A percentile compares a stretch with the other conserved stretches of the same genome.
Conservation (phyloP, 2,329 filamentous ascomycete genomes). For the Davidsoniella neocaledoniae region DNA sequence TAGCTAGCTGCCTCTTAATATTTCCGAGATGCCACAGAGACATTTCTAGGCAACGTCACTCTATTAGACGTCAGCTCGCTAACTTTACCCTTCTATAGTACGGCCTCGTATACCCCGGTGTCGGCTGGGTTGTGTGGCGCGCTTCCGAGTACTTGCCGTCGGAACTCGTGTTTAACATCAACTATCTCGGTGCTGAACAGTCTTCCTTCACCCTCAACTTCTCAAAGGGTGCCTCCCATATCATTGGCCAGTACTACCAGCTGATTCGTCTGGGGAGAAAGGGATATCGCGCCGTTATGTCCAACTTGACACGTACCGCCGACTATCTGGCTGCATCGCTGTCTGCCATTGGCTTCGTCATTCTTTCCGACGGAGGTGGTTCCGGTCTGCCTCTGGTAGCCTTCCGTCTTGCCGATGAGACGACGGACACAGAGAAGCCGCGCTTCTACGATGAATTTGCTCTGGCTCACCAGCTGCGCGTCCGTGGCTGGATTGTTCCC, state of each 20-base stretch:
- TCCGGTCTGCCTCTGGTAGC: constrained; percentile 77
- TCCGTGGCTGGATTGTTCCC: constrained; percentile 82
- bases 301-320: constrained; percentile 75
- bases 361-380: constrained; percentile 69
- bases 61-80: neutral
- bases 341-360: constrained; percentile 60
- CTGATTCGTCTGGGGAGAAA: constrained; percentile 86
- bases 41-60: neutral
- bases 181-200: constrained; percentile 92
- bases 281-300: constrained; percentile 86
- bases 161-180: constrained; percentile 97
- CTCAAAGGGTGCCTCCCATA: constrained; percentile 83
- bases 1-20: neutral
- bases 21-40: too few species aligned
- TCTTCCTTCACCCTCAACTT: constrained; percentile 96
- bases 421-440: constrained; percentile 31
- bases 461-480: constrained; percentile 68
- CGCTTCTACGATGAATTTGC: constrained; percentile 57
- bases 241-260: constrained; percentile 96
- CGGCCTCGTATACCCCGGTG: constrained; percentile 64
- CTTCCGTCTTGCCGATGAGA: constrained; percentile 52
- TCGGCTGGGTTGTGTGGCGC: constrained; percentile 89
- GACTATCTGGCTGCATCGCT: constrained; percentile 71
- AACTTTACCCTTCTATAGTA: constrained; percentile 23
- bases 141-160: constrained; percentile 67